Evolutionary conservation across 2,329 filamentous ascomycete genomes (phyloP).

Genomic region (Trichoderma atroviride): DNA sequence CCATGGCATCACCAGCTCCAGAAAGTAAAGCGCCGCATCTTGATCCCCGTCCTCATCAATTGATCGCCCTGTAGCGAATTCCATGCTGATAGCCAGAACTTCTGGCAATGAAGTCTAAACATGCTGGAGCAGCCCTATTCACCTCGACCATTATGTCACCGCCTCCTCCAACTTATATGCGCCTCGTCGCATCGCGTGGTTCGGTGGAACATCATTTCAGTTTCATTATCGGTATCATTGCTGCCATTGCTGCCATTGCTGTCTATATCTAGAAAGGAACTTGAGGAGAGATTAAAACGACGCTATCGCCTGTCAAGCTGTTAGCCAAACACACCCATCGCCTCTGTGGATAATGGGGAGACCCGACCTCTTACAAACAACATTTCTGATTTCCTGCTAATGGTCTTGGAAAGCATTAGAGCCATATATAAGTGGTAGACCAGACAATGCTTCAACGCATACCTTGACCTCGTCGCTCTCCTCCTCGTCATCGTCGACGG

Average conservation of each 20-base stretch:
- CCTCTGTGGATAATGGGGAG: not conserved
- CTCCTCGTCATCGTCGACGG: constrained; percentile 82
- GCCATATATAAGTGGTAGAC: not conserved
- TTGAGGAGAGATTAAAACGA: constrained; percentile 71
- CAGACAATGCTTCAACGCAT: not conserved
- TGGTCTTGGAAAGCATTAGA: constrained; percentile 62
- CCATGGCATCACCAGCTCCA: not conserved
- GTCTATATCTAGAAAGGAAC: constrained; percentile 43
- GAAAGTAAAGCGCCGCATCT: not conserved
- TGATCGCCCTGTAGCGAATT: not conserved
- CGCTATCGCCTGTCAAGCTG: constrained; percentile 63
- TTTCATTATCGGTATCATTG: constrained; percentile 11
- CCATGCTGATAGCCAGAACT: not conserved
- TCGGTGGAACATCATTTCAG: not conserved
- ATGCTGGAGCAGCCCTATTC: not conserved
- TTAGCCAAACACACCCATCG: constrained; percentile 31
- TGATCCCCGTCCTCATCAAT: not conserved
- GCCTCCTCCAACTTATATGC: not conserved
- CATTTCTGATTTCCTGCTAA: constrained; percentile 98
- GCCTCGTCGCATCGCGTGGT: not conserved
- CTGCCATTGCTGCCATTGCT: constrained; percentile 19
- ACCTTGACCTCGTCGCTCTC: constrained; percentile 79
- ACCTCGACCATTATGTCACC: not conserved
- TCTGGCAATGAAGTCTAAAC: not conserved
- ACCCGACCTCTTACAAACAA: constrained; percentile 90